Evolutionary conservation across 257 asterid species (phyloP).

Genomic region (Osmanthus fragrans): DNA sequence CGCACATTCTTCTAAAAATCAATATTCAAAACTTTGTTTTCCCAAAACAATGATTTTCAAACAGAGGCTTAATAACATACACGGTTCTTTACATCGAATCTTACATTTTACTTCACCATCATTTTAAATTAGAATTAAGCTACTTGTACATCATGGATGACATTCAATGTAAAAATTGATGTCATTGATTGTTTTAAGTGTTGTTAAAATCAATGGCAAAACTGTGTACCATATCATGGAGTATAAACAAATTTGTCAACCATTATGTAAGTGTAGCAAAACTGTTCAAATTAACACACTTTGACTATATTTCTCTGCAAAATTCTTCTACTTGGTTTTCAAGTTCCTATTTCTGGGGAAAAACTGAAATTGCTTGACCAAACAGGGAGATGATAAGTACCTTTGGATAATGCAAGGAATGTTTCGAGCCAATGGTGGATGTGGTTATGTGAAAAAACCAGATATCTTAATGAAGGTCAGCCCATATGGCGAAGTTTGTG

Average conservation of each 20-base stretch:
- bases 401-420: slow-evolving; percentile 34
- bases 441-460: slow-evolving; percentile 35
- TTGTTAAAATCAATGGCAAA: no score
- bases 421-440: slow-evolving; percentile 31
- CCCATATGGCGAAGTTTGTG: slow-evolving; percentile 7
- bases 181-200: no score
- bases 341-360: neutral
- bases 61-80: neutral
- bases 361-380: neutral
- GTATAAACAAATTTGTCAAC: no score
- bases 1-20: no score
- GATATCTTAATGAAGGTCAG: slow-evolving; percentile 15
- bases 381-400: slow-evolving; percentile 25
- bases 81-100: neutral
- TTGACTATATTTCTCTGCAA: neutral
- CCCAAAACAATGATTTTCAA: no score
- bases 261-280: no score
- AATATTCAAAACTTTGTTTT: no score
- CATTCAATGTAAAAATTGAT: no score
- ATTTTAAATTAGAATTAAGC: no score
- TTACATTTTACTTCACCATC: neutral
- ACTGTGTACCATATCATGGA: no score
- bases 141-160: no score
- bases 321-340: neutral
- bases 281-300: neutral